phyloP scores from a whole-genome alignment of 108 stramenopile genomes.

The Nannochloropsis granulata region DNA sequence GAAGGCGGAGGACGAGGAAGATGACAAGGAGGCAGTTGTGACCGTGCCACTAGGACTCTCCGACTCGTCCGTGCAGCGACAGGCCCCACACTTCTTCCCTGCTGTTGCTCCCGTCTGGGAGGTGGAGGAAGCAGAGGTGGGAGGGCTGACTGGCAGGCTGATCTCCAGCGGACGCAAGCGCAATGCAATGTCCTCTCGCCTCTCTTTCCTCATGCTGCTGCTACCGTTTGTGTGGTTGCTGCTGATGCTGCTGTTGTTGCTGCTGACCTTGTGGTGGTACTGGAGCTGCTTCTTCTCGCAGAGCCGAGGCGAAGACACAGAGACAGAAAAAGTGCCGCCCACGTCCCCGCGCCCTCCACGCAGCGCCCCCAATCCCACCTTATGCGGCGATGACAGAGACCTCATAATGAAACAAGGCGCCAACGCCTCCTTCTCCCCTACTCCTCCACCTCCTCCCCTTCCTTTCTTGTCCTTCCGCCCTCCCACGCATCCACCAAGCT shows the following conservation, averaged over 20 bases:
- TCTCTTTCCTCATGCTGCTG: no score
- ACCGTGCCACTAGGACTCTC: not conserved
- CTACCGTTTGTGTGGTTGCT: no score
- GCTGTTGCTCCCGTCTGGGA: no score
- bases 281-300: no score
- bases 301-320: not conserved
- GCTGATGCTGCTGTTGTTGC: no score
- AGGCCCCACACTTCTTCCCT: no score
- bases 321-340: not conserved
- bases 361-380: not conserved
- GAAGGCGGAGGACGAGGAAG: not conserved
- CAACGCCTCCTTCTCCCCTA: not conserved
- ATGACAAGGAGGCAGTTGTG: not conserved
- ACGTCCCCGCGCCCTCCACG: not conserved
- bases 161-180: no score
- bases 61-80: not conserved
- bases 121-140: no score
- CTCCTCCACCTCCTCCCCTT: not conserved
- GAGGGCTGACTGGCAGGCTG: no score
- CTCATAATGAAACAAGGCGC: not conserved
- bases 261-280: no score
- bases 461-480: no score
- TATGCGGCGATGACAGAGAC: not conserved
- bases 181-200: no score
- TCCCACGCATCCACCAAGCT: not conserved